Evolutionary conservation across 179 eudicot species (phyloP).

Genomic region (Vitellaria paradoxa): DNA sequence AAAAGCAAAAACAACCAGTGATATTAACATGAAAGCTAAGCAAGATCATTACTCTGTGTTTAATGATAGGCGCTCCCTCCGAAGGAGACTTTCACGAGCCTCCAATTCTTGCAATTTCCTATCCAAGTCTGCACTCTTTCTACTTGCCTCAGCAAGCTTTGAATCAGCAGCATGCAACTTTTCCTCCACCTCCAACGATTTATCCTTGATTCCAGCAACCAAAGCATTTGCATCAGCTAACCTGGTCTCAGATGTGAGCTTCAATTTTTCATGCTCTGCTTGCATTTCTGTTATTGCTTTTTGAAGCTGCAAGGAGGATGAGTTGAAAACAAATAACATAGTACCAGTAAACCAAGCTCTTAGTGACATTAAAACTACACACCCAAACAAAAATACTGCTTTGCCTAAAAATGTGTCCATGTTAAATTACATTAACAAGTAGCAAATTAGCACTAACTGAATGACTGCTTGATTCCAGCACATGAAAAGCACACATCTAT

Average conservation of each 20-base stretch:
- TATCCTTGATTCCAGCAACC: constrained; percentile 54
- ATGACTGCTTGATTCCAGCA: background rate
- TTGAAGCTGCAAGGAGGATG: constrained; percentile 61
- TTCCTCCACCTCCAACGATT: constrained; percentile 55
- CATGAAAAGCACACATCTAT: background rate
- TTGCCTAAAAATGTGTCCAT: background rate
- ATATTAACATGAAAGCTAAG: background rate
- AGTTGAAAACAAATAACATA: background rate
- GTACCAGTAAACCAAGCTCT: background rate
- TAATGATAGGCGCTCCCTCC: constrained; percentile 56
- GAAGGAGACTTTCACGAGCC: constrained; percentile 67
- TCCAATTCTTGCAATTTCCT: constrained; percentile 77
- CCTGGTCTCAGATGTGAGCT: constrained; percentile 49
- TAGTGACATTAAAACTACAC: background rate
- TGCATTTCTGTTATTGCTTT: constrained; percentile 61
- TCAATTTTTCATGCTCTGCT: constrained; percentile 50
- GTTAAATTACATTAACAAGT: background rate
- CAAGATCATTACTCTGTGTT: constrained; percentile 59
- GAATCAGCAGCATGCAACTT: constrained; percentile 61
- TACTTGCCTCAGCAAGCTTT: constrained; percentile 64
- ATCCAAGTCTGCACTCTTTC: constrained; percentile 66
- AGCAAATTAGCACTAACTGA: background rate
- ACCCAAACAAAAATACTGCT: too few relatives aligned
- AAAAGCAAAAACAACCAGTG: background rate
- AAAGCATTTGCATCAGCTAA: constrained; percentile 51